Evolutionary conservation across 805 yeast genomes (phyloP).

Genomic region (Suhomyces kilbournensis): DNA sequence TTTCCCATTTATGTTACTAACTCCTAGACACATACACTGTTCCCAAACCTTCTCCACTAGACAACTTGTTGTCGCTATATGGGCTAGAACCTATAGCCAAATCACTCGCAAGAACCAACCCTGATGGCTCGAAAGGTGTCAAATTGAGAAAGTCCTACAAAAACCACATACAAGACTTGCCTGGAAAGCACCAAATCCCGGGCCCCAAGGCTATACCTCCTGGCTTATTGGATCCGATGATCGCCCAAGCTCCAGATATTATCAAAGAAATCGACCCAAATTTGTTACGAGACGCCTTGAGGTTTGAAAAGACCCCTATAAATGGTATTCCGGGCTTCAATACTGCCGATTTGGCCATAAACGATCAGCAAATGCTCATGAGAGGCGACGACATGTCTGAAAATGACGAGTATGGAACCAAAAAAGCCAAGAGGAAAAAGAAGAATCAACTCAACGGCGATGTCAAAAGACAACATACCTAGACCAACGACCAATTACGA

Average conservation of each 20-base stretch:
- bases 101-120: slow-evolving; percentile 81
- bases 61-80: slow-evolving; percentile 68
- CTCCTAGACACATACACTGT: slow-evolving; percentile 33
- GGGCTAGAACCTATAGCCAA: slow-evolving; percentile 64
- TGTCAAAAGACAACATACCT: slow-evolving; percentile 34
- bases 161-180: slow-evolving; percentile 82
- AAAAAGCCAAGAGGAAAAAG: slow-evolving; percentile 33
- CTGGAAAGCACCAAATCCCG: slow-evolving; percentile 76
- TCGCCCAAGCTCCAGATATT: slow-evolving; percentile 41
- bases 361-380: slow-evolving; percentile 42
- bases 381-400: slow-evolving; percentile 41
- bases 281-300: slow-evolving; percentile 48
- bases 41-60: slow-evolving; percentile 65
- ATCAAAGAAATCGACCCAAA: slow-evolving; percentile 49
- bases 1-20: slow-evolving; percentile 7
- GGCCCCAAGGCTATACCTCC: slow-evolving; percentile 35
- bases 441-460: slow-evolving; percentile 39
- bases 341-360: slow-evolving; percentile 60
- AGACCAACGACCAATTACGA: not conserved
- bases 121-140: slow-evolving; percentile 87
- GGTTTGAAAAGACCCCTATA: slow-evolving; percentile 62
- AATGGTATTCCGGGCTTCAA: slow-evolving; percentile 79
- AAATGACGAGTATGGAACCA: slow-evolving; percentile 33
- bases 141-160: slow-evolving; percentile 93
- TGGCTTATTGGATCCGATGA: slow-evolving; percentile 35